Evolutionary conservation across 345 rosid genomes (phyloP), one percentile per base, ranked within the genome.

Genomic region (Raphanus raphanistrum): DNA sequence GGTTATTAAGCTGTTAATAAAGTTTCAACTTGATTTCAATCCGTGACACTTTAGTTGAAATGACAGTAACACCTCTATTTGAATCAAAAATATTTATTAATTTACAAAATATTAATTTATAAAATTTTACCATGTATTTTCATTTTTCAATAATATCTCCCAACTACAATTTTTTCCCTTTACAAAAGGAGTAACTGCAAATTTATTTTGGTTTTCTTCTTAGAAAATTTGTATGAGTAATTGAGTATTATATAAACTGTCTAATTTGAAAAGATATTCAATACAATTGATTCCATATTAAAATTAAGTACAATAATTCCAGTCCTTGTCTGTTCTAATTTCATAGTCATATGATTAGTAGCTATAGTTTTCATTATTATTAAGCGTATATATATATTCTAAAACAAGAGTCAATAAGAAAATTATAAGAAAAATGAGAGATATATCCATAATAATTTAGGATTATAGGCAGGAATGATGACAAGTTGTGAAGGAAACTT

Each of bases 401-500:
- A 76, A 52, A 59, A 41, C 11, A 54, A 32, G 16, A 54, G 21
- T 29, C 45, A 13, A 41, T 60, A 60, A 41, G 50, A 54, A 32
- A 10, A 54, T 28, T 13, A 41, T 16, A 66, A 68, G 71, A 64
- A 63, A 63, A 71, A 9, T 71, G 17, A 43, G 45, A 60, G 60
- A 21, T 43, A 65, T 57, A 1, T 65, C 62, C 38, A 17, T 77
- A 57, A 77, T 77, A 57, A 71, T 77, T 71, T 71, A 71, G 62
- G 60, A 77, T 78, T 78, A 72, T 10, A 38, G 77, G 81, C 73
- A 52, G 43, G 81, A 78, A 59, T 72, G 73, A 66, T 78, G 77
- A 78, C 77, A 78, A 66, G 48, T 45, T 66, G 41, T 32, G 77
- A 73, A 78, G 81, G 81, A 78, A 78, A 78, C 81, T 77, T 78